These are phyloP conservation scores for Stephania japonica DNA, from an alignment of 164 flowering plant species.

Conservation along the genomic window DNA sequence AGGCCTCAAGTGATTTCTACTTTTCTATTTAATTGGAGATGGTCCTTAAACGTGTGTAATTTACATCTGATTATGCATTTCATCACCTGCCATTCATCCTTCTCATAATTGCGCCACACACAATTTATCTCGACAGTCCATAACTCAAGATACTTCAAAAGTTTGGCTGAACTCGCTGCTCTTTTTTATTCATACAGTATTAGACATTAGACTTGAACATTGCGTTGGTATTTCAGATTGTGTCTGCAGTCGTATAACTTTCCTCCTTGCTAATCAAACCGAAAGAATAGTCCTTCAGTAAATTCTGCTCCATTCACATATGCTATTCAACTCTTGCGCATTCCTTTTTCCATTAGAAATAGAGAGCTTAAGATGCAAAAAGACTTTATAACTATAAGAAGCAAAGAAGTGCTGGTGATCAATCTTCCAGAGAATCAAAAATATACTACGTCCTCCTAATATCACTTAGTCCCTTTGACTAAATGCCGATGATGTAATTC, in stretches of 20 bases:
- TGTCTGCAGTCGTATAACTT: neutral
- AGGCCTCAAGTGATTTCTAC: neutral
- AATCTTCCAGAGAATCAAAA: too few relatives aligned
- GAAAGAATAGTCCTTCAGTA: neutral
- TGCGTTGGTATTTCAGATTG: too few relatives aligned
- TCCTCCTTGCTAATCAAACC: neutral
- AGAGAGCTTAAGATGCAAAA: too few relatives aligned
- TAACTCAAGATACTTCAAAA: neutral
- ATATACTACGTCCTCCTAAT: too few relatives aligned
- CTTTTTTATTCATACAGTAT: neutral
- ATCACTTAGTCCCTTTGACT: neutral
- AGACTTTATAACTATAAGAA: neutral
- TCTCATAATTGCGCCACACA: neutral
- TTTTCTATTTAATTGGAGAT: neutral
- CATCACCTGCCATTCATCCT: neutral
- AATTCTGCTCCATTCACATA: neutral
- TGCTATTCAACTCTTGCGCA: neutral
- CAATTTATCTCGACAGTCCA: neutral
- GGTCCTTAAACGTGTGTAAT: neutral
- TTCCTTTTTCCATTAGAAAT: neutral
- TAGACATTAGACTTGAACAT: neutral
- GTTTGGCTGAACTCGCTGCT: neutral
- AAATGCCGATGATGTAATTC: neutral
- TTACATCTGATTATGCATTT: neutral
- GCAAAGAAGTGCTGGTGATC: neutral